Base-by-base conservation (phyloP, 306 rosid species). In the Luffa acutangula region DNA sequence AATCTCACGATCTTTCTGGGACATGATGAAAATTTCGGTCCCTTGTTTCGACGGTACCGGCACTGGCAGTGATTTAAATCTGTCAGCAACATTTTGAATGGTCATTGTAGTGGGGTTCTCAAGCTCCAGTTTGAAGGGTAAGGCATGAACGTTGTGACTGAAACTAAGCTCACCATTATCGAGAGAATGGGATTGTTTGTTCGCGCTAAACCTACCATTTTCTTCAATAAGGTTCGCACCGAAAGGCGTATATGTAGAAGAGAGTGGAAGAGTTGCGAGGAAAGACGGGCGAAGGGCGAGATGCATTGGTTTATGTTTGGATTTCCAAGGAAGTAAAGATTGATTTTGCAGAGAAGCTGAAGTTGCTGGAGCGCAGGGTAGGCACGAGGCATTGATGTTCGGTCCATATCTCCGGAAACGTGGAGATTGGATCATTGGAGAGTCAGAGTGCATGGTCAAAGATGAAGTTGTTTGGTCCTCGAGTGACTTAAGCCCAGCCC, bases 21-120 rank as follows among this genome's bases (percentile, higher is more conserved):
- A 78, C 13, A 54, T 20, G 67, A 46, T 58, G 15, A 81, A 64
- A 42, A 84, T 63, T 67, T 88, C 62, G 51, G 25, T 75, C 49
- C 81, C 82, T 46, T 33, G 69, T 78, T 78, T 62, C 7, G 81
- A 48, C 64, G 89, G 86, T 51, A 41, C 18, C 41, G 74, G 74
- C 51, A 88, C 18, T 66, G 74, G 74, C 51, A 88, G 53, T 9
- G 80, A 74, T 53, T 63, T 79, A 21, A 90, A 81, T 60, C 52
- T 82, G 14, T 67, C 85, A 41, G 86, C 80, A 34, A 86, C 80
- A 34, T 20, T 64, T 74, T 83, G 82, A n/a, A 78, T 53, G 33
- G 65, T 80, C 8, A 77, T 57, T 77, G 78, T 82, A 49, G 81
- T 81, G 78, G 83, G 21, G 78, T 37, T 74, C 25, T 65, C 6